Evolutionary conservation across 2,329 filamentous ascomycete species (phyloP).

Genomic region (Talaromyces sp.): DNA sequence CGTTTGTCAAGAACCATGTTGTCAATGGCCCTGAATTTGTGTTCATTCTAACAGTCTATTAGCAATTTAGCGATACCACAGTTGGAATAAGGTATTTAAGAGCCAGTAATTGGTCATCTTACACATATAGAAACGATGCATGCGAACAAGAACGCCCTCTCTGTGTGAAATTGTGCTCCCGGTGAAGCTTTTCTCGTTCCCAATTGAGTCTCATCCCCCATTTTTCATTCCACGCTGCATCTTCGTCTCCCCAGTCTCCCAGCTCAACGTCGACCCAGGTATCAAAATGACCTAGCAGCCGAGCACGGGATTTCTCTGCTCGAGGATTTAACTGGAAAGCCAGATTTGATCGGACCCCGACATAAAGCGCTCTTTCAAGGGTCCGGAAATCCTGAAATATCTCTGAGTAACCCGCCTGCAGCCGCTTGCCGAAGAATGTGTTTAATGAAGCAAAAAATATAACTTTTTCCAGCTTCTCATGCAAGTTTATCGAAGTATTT

Average conservation of each 20-base stretch:
- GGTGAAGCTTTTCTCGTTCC: slow-evolving; percentile 9
- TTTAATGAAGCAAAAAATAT: slow-evolving; percentile 8
- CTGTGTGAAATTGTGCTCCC: slow-evolving; percentile 6
- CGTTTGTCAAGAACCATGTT: slow-evolving; percentile 8
- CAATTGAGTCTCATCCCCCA: slow-evolving; percentile 11
- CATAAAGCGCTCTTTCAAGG: slow-evolving; percentile 10
- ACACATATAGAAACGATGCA: slow-evolving; percentile 11
- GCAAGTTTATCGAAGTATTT: neutral
- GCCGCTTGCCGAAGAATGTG: slow-evolving; percentile 9
- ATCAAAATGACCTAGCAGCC: slow-evolving; percentile 7
- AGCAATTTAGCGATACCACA: neutral
- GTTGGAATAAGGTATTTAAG: neutral
- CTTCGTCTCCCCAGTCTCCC: slow-evolving; percentile 4
- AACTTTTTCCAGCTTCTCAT: slow-evolving; percentile 6
- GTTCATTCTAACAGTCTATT: slow-evolving; percentile 3
- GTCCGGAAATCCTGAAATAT: slow-evolving; percentile 5
- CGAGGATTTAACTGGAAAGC: slow-evolving; percentile 5
- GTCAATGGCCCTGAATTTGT: slow-evolving; percentile 10
- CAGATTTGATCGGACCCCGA: slow-evolving; percentile 6
- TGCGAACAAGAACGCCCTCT: slow-evolving; percentile 9
- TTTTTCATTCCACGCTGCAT: slow-evolving; percentile 9
- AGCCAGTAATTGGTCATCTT: neutral
- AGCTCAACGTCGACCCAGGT: slow-evolving; percentile 7
- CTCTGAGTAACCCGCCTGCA: slow-evolving; percentile 4
- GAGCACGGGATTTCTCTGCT: neutral